Conservation (phyloP, 2,329 filamentous ascomycete genomes). For the Rutstroemia sp. region DNA sequence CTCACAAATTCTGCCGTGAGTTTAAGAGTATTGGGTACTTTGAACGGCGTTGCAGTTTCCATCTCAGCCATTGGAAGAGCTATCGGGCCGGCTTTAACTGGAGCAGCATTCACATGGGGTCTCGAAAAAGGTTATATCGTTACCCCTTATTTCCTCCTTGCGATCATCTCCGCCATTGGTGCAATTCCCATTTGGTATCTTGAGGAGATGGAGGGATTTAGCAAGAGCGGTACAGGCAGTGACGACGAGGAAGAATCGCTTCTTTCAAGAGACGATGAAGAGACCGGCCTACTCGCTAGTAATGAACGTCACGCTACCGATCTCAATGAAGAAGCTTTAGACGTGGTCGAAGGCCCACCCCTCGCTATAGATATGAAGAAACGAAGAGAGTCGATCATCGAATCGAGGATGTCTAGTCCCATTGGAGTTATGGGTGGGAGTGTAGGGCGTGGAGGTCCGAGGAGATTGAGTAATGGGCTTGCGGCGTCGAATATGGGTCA, state of each 20-base stretch:
- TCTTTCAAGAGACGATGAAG: constrained; percentile 14
- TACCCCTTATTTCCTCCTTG: constrained; percentile 75
- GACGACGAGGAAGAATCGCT: constrained; percentile 24
- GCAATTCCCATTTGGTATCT: constrained; percentile 68
- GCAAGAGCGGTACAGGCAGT: constrained; percentile 33
- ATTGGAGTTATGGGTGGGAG: constrained; percentile 25
- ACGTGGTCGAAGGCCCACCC: constrained; percentile 15
- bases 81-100: constrained; percentile 66
- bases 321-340: constrained; percentile 21
- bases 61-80: constrained; percentile 76
- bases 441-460: constrained; percentile 26
- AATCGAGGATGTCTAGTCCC: constrained; percentile 24
- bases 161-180: constrained; percentile 53
- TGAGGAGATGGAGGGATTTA: constrained; percentile 64
- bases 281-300: constrained; percentile 15
- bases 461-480: constrained; percentile 28
- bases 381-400: not conserved
- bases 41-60: constrained; percentile 86
- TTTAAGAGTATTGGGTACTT: constrained; percentile 70
- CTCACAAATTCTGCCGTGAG: constrained; percentile 80
- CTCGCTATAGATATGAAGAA: not conserved
- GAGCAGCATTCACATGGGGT: constrained; percentile 67
- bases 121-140: constrained; percentile 69
- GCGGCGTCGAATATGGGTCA: constrained; percentile 26
- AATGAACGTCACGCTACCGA: constrained; percentile 15